A percentile compares a stretch with the other conserved stretches of the same genome.
phyloP scores from a whole-genome alignment of 495 filamentous ascomycete species.

The Parmelia sp. region DNA sequence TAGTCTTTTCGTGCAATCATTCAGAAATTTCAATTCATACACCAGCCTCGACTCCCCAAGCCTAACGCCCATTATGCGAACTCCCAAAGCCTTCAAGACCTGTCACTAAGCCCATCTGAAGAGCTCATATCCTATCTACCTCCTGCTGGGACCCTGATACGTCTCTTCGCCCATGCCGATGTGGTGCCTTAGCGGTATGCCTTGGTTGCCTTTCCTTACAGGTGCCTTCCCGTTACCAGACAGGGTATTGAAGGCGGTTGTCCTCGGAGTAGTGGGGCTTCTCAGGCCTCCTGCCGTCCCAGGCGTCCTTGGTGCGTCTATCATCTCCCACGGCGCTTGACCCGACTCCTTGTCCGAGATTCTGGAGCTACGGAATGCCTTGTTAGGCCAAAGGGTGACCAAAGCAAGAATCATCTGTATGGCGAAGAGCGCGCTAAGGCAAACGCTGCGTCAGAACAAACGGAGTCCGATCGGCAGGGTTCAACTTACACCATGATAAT shows the following conservation, averaged over 20 bases:
- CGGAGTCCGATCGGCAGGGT: constrained; percentile 35
- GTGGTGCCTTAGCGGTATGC: constrained; percentile 26
- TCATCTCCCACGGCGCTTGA: constrained; percentile 27
- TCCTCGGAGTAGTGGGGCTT: constrained; percentile 39
- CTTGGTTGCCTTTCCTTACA: constrained; percentile 20
- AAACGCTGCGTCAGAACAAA: constrained; percentile 28
- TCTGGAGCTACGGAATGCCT: constrained; percentile 11
- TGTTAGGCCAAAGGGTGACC: constrained; percentile 57
- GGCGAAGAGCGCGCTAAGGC: constrained; percentile 47
- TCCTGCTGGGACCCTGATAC: constrained; percentile 21
- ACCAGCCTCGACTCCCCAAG: neutral
- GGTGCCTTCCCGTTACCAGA: constrained; percentile 16
- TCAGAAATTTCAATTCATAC: neutral
- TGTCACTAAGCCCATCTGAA: neutral
- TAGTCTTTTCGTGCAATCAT: neutral
- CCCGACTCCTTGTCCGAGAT: constrained; percentile 17
- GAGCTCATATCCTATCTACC: neutral
- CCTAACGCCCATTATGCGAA: neutral
- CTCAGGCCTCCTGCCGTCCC: constrained; percentile 25
- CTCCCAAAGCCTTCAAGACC: neutral
- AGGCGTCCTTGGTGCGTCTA: constrained; percentile 21
- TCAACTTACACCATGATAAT: constrained; percentile 63
- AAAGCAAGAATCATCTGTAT: constrained; percentile 50
- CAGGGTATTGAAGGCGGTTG: constrained; percentile 38
- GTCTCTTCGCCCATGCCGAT: constrained; percentile 27